These are phyloP conservation scores for Termitomyces sp. DNA, from an alignment of 768 basidiomycete genomes.

Conservation along the genomic window DNA sequence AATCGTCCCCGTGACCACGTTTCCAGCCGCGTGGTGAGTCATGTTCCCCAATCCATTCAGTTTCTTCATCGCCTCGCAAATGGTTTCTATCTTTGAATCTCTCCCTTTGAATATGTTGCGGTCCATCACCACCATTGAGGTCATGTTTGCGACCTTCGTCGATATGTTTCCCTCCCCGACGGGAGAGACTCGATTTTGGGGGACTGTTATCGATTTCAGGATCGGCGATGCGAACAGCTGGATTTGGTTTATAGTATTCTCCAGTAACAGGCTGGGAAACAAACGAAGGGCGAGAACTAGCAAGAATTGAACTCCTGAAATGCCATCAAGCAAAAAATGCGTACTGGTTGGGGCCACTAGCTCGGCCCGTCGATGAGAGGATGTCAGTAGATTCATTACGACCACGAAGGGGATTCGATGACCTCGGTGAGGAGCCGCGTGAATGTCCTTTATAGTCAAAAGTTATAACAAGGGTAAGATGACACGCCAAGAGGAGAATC, in stretches of 20 bases:
- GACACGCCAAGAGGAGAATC: conserved; percentile 17
- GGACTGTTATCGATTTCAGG: conserved; percentile 16
- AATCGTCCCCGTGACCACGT: conserved; percentile 44
- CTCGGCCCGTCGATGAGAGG: conserved; percentile 11
- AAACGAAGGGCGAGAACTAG: conserved; percentile 2
- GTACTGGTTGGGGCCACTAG: conserved; percentile 12
- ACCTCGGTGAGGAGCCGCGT: conserved; percentile 17
- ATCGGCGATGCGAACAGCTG: conserved; percentile 18
- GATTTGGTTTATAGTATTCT: conserved; percentile 36
- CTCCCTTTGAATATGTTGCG: conserved; percentile 49
- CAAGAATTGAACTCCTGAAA: background rate
- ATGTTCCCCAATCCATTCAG: conserved; percentile 31
- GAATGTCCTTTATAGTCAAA: conserved; percentile 21
- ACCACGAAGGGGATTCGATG: conserved; percentile 21
- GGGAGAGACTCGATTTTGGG: conserved; percentile 21
- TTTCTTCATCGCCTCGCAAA: conserved; percentile 47
- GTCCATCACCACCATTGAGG: conserved; percentile 34
- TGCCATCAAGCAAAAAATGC: background rate
- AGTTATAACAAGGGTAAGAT: conserved; percentile 21
- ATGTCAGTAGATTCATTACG: conserved; percentile 21
- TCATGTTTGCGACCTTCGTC: conserved; percentile 37
- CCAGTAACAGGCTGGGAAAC: conserved; percentile 27
- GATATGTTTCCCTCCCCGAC: conserved; percentile 28
- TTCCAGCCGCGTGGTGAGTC: conserved; percentile 44
- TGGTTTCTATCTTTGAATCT: conserved; percentile 48